Evolutionary conservation across 2,329 filamentous ascomycete genomes (phyloP).

Genomic region (Cladophialophora carrionii): DNA sequence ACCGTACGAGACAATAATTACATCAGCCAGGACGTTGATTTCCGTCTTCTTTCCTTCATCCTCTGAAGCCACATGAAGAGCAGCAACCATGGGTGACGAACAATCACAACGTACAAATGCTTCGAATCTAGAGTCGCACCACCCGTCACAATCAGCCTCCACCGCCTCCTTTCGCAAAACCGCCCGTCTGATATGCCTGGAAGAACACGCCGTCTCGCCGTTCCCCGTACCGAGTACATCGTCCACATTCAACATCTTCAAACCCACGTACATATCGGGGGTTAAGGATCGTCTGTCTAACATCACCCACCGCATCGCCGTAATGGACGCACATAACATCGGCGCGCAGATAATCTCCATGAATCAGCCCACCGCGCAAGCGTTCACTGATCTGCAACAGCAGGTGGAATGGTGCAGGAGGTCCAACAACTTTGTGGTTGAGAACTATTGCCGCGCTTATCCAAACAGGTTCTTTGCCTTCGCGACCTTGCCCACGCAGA

Average conservation of each 20-base stretch:
- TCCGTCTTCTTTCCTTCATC: neutral
- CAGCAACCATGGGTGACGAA: neutral
- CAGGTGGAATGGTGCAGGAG: slow-evolving; percentile 20
- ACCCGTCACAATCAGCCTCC: slow-evolving; percentile 5
- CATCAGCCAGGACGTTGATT: neutral
- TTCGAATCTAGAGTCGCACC: slow-evolving; percentile 5
- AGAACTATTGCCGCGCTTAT: slow-evolving; percentile 30
- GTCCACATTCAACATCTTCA: slow-evolving; percentile 22
- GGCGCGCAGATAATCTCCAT: slow-evolving; percentile 29
- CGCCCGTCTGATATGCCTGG: slow-evolving; percentile 27
- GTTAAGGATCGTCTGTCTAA: slow-evolving; percentile 25
- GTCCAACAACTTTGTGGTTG: slow-evolving; percentile 36
- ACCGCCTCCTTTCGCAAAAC: slow-evolving; percentile 1
- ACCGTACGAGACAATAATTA: neutral
- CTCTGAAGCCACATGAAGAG: neutral
- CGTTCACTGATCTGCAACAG: slow-evolving; percentile 21
- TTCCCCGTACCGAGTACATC: slow-evolving; percentile 18
- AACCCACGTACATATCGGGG: slow-evolving; percentile 17
- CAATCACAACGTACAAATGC: neutral
- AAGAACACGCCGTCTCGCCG: slow-evolving; percentile 31
- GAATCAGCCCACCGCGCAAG: slow-evolving; percentile 27
- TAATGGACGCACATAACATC: slow-evolving; percentile 31
- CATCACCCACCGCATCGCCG: slow-evolving; percentile 22
- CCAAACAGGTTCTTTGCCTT: slow-evolving; percentile 49
- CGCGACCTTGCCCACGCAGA: slow-evolving; percentile 48